Evolutionary conservation across 192 early-diverging fungal species (phyloP).

Genomic region (Spizellomyces punctatus): DNA sequence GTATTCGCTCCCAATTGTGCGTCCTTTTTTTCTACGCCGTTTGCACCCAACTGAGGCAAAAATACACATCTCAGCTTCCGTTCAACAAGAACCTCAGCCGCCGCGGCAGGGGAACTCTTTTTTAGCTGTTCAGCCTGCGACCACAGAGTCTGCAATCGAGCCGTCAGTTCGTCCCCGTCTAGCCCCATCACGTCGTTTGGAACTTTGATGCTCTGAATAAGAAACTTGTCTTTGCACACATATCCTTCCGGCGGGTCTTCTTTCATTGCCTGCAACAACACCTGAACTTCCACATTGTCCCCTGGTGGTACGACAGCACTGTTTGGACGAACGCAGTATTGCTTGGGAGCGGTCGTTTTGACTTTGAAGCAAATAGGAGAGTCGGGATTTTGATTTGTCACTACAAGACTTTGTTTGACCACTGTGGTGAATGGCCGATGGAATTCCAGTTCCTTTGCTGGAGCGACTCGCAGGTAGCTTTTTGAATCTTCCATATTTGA

Average conservation of each 20-base stretch:
- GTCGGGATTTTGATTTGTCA: conserved; percentile 48
- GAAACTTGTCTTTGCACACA: conserved; percentile 97
- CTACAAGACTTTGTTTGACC: conserved; percentile 39
- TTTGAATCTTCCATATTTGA: conserved; percentile 5
- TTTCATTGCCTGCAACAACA: conserved; percentile 85
- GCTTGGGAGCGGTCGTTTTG: conserved; percentile 97
- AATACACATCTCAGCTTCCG: conserved; percentile 49
- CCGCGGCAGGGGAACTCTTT: conserved; percentile 31
- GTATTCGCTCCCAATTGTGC: background rate
- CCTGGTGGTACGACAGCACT: conserved; percentile 75
- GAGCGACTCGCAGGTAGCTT: conserved; percentile 23
- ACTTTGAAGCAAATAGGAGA: conserved; percentile 92
- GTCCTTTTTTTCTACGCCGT: background rate
- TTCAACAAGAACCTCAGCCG: conserved; percentile 41
- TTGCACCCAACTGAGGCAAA: conserved; percentile 6
- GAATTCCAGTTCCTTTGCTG: conserved; percentile 47
- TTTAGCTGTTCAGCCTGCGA: conserved; percentile 45
- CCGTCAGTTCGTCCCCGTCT: conserved; percentile 54
- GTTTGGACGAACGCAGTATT: conserved; percentile 96
- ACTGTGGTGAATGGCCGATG: conserved; percentile 45
- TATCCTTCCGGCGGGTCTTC: conserved; percentile 76
- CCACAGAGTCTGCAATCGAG: conserved; percentile 47
- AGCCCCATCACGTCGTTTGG: conserved; percentile 67
- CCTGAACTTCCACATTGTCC: conserved; percentile 61
- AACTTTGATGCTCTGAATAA: conserved; percentile 85